phyloP scores from a whole-genome alignment of 129 eudicot genomes.

The Lactuca saligna region DNA sequence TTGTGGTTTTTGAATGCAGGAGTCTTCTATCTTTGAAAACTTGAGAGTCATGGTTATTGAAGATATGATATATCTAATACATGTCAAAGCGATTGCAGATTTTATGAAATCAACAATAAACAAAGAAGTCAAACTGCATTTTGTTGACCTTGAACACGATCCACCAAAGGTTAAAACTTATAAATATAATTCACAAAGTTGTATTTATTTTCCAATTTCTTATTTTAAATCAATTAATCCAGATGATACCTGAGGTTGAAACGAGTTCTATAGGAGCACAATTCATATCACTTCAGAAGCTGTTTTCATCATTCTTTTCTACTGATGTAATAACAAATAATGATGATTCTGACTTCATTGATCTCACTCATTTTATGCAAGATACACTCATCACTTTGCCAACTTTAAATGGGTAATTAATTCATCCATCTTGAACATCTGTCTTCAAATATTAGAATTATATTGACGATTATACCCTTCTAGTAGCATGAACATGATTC shows the following conservation, averaged over 20 bases:
- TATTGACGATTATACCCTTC: not conserved
- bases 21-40: conserved; percentile 54
- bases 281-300: conserved; percentile 54
- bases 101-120: conserved; percentile 47
- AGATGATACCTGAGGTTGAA: conserved; percentile 61
- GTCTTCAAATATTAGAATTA: too few species aligned
- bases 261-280: conserved; percentile 40
- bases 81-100: conserved; percentile 50
- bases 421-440: conserved; percentile 8
- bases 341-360: conserved; percentile 52
- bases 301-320: conserved; percentile 57
- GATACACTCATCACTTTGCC: conserved; percentile 71
- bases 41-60: conserved; percentile 80
- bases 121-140: conserved; percentile 41
- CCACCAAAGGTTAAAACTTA: conserved; percentile 66
- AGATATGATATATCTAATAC: conserved; percentile 79
- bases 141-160: conserved; percentile 83
- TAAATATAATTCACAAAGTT: too few species aligned
- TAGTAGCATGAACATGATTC: too few species aligned
- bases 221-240: conserved; percentile 22
- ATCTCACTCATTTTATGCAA: conserved; percentile 74
- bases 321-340: conserved; percentile 23
- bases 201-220: not conserved
- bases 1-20: conserved; percentile 46
- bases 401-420: conserved; percentile 82